phyloP scores from a whole-genome alignment of 2,329 filamentous ascomycete genomes.

The Ophiostoma quercus region DNA sequence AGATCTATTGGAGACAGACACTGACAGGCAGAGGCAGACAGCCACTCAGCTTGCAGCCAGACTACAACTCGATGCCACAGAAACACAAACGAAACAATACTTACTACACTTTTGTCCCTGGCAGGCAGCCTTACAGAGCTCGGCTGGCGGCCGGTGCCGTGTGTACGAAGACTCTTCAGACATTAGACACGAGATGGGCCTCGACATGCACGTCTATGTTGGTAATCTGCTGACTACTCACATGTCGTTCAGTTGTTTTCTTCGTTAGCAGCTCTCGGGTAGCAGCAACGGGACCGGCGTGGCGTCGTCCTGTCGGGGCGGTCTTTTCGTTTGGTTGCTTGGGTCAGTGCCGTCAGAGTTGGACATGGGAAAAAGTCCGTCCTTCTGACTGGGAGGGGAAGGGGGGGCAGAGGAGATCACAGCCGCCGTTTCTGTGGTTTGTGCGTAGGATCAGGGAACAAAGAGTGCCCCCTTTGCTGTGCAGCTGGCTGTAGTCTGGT shows the following conservation, averaged over 20 bases:
- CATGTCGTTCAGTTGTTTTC: neutral
- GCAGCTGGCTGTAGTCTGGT: neutral
- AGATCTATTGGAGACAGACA: neutral
- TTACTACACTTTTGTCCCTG: neutral
- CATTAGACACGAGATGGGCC: neutral
- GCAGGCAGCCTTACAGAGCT: neutral
- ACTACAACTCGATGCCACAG: neutral
- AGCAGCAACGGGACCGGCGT: constrained; percentile 1
- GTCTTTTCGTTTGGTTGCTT: neutral
- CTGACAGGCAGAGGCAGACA: neutral
- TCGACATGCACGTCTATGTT: neutral
- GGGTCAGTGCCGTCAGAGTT: neutral
- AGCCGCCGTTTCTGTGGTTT: neutral
- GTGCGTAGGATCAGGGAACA: constrained; percentile 1
- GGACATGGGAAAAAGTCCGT: neutral
- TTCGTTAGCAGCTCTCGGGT: neutral
- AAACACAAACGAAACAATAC: neutral
- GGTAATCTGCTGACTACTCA: neutral
- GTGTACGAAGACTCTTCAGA: neutral
- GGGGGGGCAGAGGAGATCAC: neutral
- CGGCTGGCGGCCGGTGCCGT: neutral
- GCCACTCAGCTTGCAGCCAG: neutral
- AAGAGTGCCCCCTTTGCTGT: neutral
- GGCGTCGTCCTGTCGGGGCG: neutral
- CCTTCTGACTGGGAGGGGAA: neutral